Evolutionary conservation across 257 asterid genomes (phyloP).

Genomic region (Jasminum sambac): DNA sequence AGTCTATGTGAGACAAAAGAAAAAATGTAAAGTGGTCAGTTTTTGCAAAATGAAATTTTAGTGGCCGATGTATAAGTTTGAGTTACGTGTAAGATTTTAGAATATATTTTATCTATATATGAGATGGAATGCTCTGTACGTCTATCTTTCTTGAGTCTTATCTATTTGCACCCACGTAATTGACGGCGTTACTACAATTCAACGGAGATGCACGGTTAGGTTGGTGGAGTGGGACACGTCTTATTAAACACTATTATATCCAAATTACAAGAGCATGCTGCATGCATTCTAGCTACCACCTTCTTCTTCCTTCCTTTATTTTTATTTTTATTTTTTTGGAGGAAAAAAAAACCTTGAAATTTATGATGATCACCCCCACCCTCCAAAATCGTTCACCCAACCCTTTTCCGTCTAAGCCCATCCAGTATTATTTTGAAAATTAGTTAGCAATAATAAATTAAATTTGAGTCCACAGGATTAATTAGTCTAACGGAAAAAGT

Average conservation of each 20-base stretch:
- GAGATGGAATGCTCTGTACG: too few relatives aligned
- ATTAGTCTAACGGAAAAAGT: too few relatives aligned
- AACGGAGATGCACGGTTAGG: not conserved
- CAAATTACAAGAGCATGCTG: not conserved
- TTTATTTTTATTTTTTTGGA: too few relatives aligned
- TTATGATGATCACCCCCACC: not conserved
- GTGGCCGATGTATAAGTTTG: too few relatives aligned
- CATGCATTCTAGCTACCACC: not conserved
- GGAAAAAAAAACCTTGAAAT: too few relatives aligned
- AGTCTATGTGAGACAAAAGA: too few relatives aligned
- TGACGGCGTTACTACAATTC: not conserved
- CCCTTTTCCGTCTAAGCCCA: not conserved
- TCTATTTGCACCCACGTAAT: not conserved
- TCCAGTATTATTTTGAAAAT: not conserved
- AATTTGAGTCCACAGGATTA: too few relatives aligned
- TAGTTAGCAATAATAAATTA: too few relatives aligned
- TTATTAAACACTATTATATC: not conserved
- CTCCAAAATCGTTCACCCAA: not conserved
- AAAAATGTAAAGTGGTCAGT: too few relatives aligned
- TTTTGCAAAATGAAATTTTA: too few relatives aligned
- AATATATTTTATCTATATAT: too few relatives aligned
- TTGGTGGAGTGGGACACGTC: not conserved
- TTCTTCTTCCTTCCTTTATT: not conserved
- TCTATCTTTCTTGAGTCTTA: not conserved
- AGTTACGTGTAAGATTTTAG: too few relatives aligned